phyloP scores from a whole-genome alignment of 2,329 filamentous ascomycete species.

The Aspergillus clavatus region DNA sequence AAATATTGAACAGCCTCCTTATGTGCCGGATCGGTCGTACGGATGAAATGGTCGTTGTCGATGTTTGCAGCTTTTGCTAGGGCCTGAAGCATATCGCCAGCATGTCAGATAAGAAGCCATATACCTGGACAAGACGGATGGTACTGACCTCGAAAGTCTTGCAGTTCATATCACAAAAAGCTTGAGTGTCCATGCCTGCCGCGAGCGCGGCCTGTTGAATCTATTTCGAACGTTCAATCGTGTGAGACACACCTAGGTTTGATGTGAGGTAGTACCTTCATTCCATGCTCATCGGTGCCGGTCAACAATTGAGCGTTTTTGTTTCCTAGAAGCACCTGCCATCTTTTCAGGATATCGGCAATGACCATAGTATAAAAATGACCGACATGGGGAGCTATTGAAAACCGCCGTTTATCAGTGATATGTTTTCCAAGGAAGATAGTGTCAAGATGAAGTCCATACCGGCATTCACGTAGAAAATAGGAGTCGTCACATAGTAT shows the following conservation, averaged over 20 bases:
- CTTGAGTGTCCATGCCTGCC: slow-evolving; percentile 66
- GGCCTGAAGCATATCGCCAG: slow-evolving; percentile 37
- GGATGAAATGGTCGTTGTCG: slow-evolving; percentile 79
- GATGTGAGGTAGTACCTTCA: slow-evolving; percentile 62
- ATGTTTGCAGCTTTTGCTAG: slow-evolving; percentile 67
- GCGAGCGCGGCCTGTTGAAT: slow-evolving; percentile 79
- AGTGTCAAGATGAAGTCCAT: neutral
- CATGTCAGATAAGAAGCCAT: slow-evolving; percentile 3
- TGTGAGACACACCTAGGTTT: neutral
- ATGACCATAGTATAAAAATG: slow-evolving; percentile 93
- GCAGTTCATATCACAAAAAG: slow-evolving; percentile 84
- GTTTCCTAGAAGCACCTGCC: slow-evolving; percentile 71
- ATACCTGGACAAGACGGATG: neutral
- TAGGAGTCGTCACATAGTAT: slow-evolving; percentile 92
- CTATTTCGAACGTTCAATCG: slow-evolving; percentile 29
- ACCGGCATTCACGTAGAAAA: slow-evolving; percentile 98
- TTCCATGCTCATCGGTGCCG: slow-evolving; percentile 93
- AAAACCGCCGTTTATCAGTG: neutral
- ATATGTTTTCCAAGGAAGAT: neutral
- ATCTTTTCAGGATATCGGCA: slow-evolving; percentile 86
- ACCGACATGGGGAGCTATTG: slow-evolving; percentile 79
- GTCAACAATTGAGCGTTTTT: slow-evolving; percentile 69
- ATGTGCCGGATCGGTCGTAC: slow-evolving; percentile 82
- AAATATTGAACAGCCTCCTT: slow-evolving; percentile 81
- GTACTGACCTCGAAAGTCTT: slow-evolving; percentile 62